phyloP scores from a whole-genome alignment of 2,329 filamentous ascomycete species.

The Cytospora piceae region DNA sequence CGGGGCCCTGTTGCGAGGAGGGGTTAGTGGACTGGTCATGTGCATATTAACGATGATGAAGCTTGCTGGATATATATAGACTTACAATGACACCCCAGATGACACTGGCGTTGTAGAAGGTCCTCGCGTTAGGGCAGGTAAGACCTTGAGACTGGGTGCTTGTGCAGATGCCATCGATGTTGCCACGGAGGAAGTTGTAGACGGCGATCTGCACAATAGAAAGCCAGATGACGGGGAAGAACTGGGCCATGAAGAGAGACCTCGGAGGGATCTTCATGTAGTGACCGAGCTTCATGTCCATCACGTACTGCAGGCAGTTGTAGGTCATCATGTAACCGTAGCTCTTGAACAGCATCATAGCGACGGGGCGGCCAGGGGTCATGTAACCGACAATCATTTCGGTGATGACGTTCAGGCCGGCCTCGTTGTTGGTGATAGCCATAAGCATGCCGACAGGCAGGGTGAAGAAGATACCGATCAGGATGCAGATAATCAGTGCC shows the following conservation, averaged over 20 bases:
- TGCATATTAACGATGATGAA: no score
- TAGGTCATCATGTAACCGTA: slow-evolving; percentile 53
- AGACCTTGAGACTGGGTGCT: slow-evolving; percentile 34
- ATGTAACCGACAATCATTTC: slow-evolving; percentile 57
- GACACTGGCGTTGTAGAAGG: slow-evolving; percentile 44
- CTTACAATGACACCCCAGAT: slow-evolving; percentile 43
- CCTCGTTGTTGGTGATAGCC: slow-evolving; percentile 37
- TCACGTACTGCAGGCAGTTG: slow-evolving; percentile 45
- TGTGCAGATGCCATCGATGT: slow-evolving; percentile 52
- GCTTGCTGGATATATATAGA: background rate
- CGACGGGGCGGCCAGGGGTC: slow-evolving; percentile 53
- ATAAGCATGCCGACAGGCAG: slow-evolving; percentile 41
- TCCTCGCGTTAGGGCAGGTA: slow-evolving; percentile 40
- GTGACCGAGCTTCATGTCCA: slow-evolving; percentile 49
- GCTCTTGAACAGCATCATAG: slow-evolving; percentile 58
- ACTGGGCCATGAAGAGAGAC: slow-evolving; percentile 22
- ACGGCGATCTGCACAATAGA: slow-evolving; percentile 48
- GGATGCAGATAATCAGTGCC: slow-evolving; percentile 33
- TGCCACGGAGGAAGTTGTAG: slow-evolving; percentile 43
- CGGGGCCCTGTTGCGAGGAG: slow-evolving; percentile 31
- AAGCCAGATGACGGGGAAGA: slow-evolving; percentile 34
- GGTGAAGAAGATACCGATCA: slow-evolving; percentile 37
- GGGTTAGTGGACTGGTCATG: background rate
- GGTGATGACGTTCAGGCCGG: slow-evolving; percentile 54
- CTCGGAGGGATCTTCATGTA: slow-evolving; percentile 45